Percentiles rank a stretch among this genome's conserved stretches.
phyloP scores from a whole-genome alignment of 2,329 filamentous ascomycete species.

The Calycina herbarum region DNA sequence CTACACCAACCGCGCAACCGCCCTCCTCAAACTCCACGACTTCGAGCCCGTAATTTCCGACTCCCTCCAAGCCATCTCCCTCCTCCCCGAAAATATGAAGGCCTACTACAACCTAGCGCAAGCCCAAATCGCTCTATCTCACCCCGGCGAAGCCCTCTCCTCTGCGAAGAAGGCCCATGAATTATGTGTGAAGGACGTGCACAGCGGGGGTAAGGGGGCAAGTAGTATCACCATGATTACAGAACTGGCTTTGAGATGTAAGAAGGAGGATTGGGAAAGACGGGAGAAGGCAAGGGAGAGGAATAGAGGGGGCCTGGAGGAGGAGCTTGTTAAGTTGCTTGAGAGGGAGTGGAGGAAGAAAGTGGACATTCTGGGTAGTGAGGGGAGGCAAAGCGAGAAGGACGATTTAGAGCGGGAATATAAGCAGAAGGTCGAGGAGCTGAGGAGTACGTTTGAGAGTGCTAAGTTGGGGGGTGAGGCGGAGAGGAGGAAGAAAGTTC shows the following conservation, averaged over 20 bases:
- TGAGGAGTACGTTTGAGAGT: slow-evolving; percentile 53
- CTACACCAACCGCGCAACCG: slow-evolving; percentile 88
- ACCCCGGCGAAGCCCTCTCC: slow-evolving; percentile 70
- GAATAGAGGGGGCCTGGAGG: slow-evolving; percentile 58
- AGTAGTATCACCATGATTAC: slow-evolving; percentile 70
- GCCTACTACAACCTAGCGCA: slow-evolving; percentile 81
- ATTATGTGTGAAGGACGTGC: slow-evolving; percentile 64
- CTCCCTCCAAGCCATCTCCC: slow-evolving; percentile 69
- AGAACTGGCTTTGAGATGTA: slow-evolving; percentile 72
- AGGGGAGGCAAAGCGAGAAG: slow-evolving; percentile 47
- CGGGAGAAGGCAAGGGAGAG: slow-evolving; percentile 62
- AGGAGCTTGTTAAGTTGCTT: slow-evolving; percentile 56
- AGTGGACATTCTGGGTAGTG: slow-evolving; percentile 45
- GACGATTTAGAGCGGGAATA: slow-evolving; percentile 44
- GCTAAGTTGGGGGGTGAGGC: slow-evolving; percentile 47
- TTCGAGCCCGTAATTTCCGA: slow-evolving; percentile 78
- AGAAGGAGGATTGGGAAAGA: slow-evolving; percentile 83
- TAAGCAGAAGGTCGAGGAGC: slow-evolving; percentile 45
- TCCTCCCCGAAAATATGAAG: slow-evolving; percentile 59
- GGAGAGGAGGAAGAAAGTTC: slow-evolving; percentile 50
- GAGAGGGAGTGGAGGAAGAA: slow-evolving; percentile 47
- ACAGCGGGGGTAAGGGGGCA: slow-evolving; percentile 73
- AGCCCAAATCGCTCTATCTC: slow-evolving; percentile 73
- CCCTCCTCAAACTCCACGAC: slow-evolving; percentile 69
- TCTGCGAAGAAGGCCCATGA: slow-evolving; percentile 73